A percentile compares a stretch with the other conserved stretches of the same genome.
These are phyloP conservation scores for Fusarium lyarnte DNA, from an alignment of 2,329 filamentous ascomycete genomes.

Conservation along the genomic window DNA sequence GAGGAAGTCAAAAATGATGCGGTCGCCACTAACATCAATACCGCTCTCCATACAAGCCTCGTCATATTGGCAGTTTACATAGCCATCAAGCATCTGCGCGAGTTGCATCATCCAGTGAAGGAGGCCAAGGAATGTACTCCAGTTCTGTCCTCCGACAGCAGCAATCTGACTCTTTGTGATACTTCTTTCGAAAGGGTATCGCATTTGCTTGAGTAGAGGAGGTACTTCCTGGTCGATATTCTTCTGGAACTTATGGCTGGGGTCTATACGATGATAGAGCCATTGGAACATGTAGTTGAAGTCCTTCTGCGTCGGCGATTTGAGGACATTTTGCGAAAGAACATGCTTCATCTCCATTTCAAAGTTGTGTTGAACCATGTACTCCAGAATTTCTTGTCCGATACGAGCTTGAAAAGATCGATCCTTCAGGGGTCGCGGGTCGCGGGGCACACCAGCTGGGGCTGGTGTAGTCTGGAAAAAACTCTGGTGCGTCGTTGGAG, in stretches of 20 bases:
- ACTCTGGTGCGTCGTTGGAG: conserved; percentile 81
- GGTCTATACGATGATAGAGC: conserved; percentile 96
- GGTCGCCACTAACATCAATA: conserved; percentile 86
- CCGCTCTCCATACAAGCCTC: conserved; percentile 89
- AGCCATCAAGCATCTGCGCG: conserved; percentile 91
- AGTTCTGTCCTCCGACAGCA: conserved; percentile 95
- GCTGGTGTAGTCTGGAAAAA: conserved; percentile 92
- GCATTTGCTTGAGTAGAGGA: conserved; percentile 88
- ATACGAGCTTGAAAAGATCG: conserved; percentile 82
- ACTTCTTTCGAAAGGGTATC: conserved; percentile 93
- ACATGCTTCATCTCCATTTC: conserved; percentile 98
- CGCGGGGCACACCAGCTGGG: conserved; percentile 82
- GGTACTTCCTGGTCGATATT: conserved; percentile 96
- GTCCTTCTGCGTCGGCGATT: conserved; percentile 96
- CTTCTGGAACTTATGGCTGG: conserved; percentile 91
- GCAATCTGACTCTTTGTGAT: conserved; percentile 97
- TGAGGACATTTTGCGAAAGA: conserved; percentile 89
- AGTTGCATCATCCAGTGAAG: conserved; percentile 99
- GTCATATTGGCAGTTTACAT: conserved; percentile 81
- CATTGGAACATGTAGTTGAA: conserved; percentile 99
- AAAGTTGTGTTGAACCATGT: conserved; percentile 92
- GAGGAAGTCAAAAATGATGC: conserved; percentile 94
- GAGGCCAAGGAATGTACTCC: conserved; percentile 92
- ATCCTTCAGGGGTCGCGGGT: conserved; percentile 88
- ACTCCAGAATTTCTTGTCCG: conserved; percentile 89